These are phyloP conservation scores for Pythium myriotylum DNA, from an alignment of 352 stramenopile species.

Conservation along the genomic window DNA sequence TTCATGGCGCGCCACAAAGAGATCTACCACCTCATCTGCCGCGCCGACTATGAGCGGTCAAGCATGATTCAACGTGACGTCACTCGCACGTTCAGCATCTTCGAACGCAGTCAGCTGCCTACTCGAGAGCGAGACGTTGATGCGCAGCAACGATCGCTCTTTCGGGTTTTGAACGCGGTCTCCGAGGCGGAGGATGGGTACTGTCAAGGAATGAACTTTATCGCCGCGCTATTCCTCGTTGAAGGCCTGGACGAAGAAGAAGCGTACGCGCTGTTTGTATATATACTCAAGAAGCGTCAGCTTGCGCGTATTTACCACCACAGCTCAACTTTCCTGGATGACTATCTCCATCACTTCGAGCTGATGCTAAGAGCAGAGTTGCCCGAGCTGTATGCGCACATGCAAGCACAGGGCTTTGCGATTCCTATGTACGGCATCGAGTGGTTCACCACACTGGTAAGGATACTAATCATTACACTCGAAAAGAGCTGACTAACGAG, in stretches of 20 bases:
- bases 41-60: constrained; percentile 67
- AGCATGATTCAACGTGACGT: constrained; percentile 78
- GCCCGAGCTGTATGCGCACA: constrained; percentile 63
- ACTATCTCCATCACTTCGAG: constrained; percentile 85
- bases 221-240: constrained; percentile 83
- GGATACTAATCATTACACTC: background rate
- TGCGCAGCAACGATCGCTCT: constrained; percentile 64
- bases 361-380: constrained; percentile 68
- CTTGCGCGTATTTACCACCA: constrained; percentile 81
- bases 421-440: constrained; percentile 87
- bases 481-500: background rate
- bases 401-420: constrained; percentile 67
- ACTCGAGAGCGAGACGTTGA: constrained; percentile 38
- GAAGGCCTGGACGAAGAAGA: constrained; percentile 80
- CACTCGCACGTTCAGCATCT: constrained; percentile 87
- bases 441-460: constrained; percentile 85
- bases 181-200: constrained; percentile 80
- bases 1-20: constrained; percentile 77
- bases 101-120: constrained; percentile 52
- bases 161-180: constrained; percentile 83
- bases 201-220: constrained; percentile 91
- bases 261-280: constrained; percentile 81
- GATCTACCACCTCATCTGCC: constrained; percentile 71
- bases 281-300: constrained; percentile 80
- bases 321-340: constrained; percentile 82